Conservation (phyloP, 441 rosid genomes). For the Pelargonium exstipulatum region DNA sequence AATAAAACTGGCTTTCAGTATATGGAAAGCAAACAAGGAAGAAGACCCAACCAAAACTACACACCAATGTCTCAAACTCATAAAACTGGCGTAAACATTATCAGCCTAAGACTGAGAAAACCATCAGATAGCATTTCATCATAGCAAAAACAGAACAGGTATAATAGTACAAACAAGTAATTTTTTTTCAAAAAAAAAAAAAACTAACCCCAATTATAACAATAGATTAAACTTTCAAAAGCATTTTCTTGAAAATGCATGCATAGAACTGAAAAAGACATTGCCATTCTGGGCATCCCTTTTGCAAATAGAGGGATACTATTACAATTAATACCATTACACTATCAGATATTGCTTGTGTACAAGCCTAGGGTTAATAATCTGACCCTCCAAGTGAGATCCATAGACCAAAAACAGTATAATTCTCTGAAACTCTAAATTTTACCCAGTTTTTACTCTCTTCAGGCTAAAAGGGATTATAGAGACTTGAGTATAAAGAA, state of each 20-base stretch:
- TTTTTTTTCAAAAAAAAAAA: no score
- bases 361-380: not conserved
- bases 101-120: not conserved
- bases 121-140: not conserved
- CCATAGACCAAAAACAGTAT: not conserved
- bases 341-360: not conserved
- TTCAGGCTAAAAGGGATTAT: not conserved
- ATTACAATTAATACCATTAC: not conserved
- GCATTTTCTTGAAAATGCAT: not conserved
- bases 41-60: not conserved
- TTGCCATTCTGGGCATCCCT: not conserved
- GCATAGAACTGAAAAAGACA: not conserved
- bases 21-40: not conserved
- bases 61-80: not conserved
- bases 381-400: conserved; percentile 7
- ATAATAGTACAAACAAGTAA: not conserved
- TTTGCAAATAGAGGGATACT: not conserved
- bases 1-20: not conserved
- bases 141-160: not conserved
- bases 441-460: not conserved
- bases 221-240: not conserved
- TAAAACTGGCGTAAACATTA: not conserved
- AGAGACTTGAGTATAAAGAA: not conserved
- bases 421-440: not conserved
- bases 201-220: not conserved